These are phyloP conservation scores for Neurospora africana DNA, from an alignment of 495 filamentous ascomycete genomes.

Conservation along the genomic window DNA sequence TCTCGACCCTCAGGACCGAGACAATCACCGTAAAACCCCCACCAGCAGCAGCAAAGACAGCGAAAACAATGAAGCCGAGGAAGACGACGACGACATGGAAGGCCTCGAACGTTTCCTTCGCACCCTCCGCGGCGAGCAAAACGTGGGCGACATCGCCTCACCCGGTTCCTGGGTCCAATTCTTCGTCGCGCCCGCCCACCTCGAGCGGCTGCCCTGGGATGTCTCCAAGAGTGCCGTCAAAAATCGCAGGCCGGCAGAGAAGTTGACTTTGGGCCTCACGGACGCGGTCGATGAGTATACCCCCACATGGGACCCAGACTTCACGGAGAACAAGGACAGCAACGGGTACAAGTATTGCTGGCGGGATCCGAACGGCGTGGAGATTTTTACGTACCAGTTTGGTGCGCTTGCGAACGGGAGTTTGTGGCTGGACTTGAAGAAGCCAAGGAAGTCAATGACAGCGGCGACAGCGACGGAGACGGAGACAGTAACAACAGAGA, in stretches of 20 bases:
- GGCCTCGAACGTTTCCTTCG: slow-evolving; percentile 22
- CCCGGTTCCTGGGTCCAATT: slow-evolving; percentile 41
- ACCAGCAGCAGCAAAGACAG: slow-evolving; percentile 19
- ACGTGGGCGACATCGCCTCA: slow-evolving; percentile 22
- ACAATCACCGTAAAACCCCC: background rate
- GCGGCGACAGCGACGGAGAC: background rate
- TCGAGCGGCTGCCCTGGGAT: slow-evolving; percentile 8
- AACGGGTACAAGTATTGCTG: background rate
- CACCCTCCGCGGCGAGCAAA: slow-evolving; percentile 15
- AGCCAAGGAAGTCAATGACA: background rate
- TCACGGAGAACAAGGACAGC: background rate
- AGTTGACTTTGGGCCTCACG: background rate
- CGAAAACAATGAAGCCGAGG: slow-evolving; percentile 17
- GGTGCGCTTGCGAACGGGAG: background rate
- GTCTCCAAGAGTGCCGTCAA: background rate
- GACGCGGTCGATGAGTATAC: background rate
- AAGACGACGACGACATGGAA: slow-evolving; percentile 17
- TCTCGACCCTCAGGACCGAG: slow-evolving; percentile 53
- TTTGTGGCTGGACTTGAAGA: background rate
- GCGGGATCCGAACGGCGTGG: background rate
- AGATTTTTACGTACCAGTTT: background rate
- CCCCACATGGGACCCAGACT: background rate
- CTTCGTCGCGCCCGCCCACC: slow-evolving; percentile 23
- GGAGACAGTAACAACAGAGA: background rate
- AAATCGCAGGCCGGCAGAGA: background rate